phyloP scores from a whole-genome alignment of 345 rosid species.

The Linum trigynum region DNA sequence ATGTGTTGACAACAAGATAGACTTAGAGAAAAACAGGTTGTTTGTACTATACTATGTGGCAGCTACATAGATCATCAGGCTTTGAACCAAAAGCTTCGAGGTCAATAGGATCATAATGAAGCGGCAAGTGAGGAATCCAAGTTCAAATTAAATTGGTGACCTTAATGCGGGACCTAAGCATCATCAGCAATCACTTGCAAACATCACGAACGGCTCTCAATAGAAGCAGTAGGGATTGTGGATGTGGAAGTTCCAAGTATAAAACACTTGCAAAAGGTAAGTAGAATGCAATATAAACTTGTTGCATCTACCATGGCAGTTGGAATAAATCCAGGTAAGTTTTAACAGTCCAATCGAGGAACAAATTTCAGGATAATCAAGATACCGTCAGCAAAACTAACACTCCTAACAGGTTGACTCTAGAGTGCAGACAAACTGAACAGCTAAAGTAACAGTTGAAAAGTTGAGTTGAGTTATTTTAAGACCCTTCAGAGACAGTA shows the following conservation, averaged over 20 bases:
- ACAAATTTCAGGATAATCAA: background rate
- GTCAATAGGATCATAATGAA: background rate
- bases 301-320: background rate
- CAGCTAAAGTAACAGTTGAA: no score
- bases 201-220: background rate
- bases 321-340: background rate
- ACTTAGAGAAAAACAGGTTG: background rate
- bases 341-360: background rate
- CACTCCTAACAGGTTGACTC: background rate
- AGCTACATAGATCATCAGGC: background rate
- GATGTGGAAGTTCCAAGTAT: background rate
- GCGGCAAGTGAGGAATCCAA: no score
- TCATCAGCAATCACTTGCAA: background rate
- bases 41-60: background rate
- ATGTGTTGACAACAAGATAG: background rate
- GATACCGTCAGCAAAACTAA: background rate
- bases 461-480: slow-evolving; percentile 1
- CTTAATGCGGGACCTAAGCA: background rate
- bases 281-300: background rate
- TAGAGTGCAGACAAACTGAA: background rate
- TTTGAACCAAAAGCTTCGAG: background rate
- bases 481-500: background rate
- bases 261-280: background rate
- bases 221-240: background rate
- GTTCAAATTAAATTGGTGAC: no score